Conservation (phyloP, 1,139 yeast species). For the Geotrichum candidum region DNA sequence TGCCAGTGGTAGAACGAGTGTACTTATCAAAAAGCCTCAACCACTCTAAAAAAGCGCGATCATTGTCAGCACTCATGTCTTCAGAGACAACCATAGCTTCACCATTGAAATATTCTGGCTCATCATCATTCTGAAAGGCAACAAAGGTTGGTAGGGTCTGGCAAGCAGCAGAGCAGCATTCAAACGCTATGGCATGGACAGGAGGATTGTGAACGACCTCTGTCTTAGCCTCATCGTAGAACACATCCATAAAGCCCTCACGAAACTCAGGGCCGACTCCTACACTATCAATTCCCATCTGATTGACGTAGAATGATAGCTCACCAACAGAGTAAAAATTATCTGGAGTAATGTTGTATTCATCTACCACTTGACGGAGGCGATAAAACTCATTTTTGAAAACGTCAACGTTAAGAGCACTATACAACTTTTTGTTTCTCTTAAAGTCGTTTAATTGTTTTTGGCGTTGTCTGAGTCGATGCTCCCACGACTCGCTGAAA, state of each 20-base stretch:
- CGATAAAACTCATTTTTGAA: conserved; percentile 1
- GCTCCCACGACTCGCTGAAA: conserved; percentile 14
- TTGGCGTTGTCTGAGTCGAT: conserved; percentile 8
- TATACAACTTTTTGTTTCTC: conserved; percentile 4
- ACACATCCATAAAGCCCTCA: conserved; percentile 11
- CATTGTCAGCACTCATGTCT: conserved; percentile 6
- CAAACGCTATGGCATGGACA: conserved; percentile 9
- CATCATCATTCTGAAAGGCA: not conserved
- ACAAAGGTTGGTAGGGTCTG: not conserved
- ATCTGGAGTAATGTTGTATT: not conserved
- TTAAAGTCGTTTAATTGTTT: conserved; percentile 6
- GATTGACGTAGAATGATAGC: not conserved
- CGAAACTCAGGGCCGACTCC: conserved; percentile 7
- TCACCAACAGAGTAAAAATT: conserved; percentile 12
- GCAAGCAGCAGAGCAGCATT: conserved; percentile 2
- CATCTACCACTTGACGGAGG: not conserved
- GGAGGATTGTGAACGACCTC: not conserved
- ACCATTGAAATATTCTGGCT: not conserved
- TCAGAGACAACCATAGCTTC: not conserved
- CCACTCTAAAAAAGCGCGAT: conserved; percentile 10
- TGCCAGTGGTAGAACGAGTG: not conserved
- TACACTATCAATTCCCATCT: not conserved
- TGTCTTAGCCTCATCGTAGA: not conserved
- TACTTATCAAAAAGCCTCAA: conserved; percentile 2
- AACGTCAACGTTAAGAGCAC: not conserved